Evolutionary conservation across 805 yeast species (phyloP).

Genomic region (Hanseniaspora mollemarum): DNA sequence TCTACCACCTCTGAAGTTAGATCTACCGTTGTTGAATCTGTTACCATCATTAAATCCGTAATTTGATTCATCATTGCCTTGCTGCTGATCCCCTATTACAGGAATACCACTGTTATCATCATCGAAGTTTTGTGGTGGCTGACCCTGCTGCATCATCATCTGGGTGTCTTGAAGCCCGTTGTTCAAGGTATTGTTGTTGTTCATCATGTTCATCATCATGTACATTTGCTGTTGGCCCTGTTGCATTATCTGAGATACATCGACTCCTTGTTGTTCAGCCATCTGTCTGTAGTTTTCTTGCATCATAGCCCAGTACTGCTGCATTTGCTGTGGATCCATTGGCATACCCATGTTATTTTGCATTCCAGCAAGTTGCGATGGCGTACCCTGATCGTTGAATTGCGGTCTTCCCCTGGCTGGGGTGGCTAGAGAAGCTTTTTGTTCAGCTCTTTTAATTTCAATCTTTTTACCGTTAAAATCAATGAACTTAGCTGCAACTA

Average conservation of each 20-base stretch:
- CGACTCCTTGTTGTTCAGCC: constrained; percentile 30
- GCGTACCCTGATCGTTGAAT: constrained; percentile 28
- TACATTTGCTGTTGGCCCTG: constrained; percentile 31
- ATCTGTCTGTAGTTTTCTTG: constrained; percentile 37
- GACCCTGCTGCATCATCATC: constrained; percentile 16
- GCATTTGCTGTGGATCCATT: constrained; percentile 45
- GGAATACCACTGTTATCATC: constrained; percentile 25
- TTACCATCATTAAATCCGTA: constrained; percentile 17
- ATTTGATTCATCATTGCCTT: constrained; percentile 21
- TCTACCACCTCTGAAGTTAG: constrained; percentile 17
- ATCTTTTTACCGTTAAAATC: constrained; percentile 75
- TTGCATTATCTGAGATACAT: constrained; percentile 28
- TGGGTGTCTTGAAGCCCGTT: constrained; percentile 17
- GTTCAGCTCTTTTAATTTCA: constrained; percentile 77
- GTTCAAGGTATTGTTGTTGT: constrained; percentile 19
- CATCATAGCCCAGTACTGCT: constrained; percentile 53
- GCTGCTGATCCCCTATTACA: constrained; percentile 20
- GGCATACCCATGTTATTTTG: constrained; percentile 22
- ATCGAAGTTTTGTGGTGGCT: constrained; percentile 16
- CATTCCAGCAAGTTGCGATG: constrained; percentile 23
- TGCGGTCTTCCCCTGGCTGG: constrained; percentile 35
- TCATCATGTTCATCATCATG: constrained; percentile 28
- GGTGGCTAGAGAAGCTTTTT: constrained; percentile 36
- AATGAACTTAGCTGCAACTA: constrained; percentile 68
- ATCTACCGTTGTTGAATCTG: constrained; percentile 6